Conservation (phyloP, 805 yeast genomes). For the Jamesozyma hellenica region DNA sequence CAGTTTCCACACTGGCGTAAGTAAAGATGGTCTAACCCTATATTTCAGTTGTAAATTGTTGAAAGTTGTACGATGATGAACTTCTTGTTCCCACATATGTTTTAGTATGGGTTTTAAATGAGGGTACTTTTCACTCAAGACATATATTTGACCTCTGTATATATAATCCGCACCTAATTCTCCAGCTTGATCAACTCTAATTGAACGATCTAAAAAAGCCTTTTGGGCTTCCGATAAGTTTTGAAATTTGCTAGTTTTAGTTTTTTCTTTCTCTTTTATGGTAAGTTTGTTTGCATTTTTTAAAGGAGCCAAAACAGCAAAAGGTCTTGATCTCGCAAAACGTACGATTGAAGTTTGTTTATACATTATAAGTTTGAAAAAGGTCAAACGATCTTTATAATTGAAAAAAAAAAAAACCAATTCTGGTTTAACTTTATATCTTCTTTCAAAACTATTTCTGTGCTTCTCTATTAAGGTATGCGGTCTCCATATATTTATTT, state of each 20-base stretch:
- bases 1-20: slow-evolving; percentile 87
- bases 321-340: slow-evolving; percentile 1
- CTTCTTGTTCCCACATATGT: slow-evolving; percentile 98
- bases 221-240: slow-evolving; percentile 42
- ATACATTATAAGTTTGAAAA: slow-evolving; percentile 1
- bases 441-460: too few relatives aligned
- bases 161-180: slow-evolving; percentile 93
- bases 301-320: slow-evolving; percentile 11
- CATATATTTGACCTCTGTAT: slow-evolving; percentile 80
- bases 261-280: too few relatives aligned
- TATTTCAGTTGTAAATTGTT: slow-evolving; percentile 62
- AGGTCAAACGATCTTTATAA: too few relatives aligned
- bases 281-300: not conserved
- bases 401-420: not conserved
- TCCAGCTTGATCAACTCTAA: slow-evolving; percentile 96
- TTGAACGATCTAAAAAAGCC: slow-evolving; percentile 61
- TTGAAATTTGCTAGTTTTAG: slow-evolving; percentile 11
- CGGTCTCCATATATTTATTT: too few relatives aligned
- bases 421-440: too few relatives aligned
- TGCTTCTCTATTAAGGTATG: too few relatives aligned
- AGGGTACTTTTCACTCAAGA: slow-evolving; percentile 61
- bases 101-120: slow-evolving; percentile 66
- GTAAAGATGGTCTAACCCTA: slow-evolving; percentile 80
- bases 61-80: slow-evolving; percentile 82
- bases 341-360: not conserved